A percentile compares a stretch with the other conserved stretches of the same genome.
Conservation (phyloP, 768 basidiomycete genomes). For the Russula griseocarnosa region DNA sequence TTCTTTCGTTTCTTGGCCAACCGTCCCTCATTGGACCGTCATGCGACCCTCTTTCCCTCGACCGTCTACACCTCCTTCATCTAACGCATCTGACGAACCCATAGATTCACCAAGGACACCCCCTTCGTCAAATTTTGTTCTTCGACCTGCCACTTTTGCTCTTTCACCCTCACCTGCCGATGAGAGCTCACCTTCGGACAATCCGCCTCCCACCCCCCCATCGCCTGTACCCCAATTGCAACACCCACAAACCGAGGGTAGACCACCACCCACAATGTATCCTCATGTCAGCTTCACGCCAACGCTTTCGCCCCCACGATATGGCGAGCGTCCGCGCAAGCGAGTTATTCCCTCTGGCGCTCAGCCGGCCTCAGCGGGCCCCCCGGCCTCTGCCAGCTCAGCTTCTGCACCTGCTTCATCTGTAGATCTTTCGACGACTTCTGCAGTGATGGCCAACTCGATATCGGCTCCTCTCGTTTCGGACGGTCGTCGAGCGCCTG, state of each 20-base stretch:
- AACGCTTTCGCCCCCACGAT: constrained; percentile 11
- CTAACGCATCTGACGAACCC: not conserved
- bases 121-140: constrained; percentile 8
- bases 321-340: constrained; percentile 9
- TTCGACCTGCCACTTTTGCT: constrained; percentile 15
- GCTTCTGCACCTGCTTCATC: not conserved
- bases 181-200: constrained; percentile 1
- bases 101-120: not conserved
- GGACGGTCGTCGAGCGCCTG: constrained; percentile 8
- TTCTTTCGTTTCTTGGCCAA: constrained; percentile 1
- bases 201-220: constrained; percentile 6
- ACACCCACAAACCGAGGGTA: not conserved
- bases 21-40: not conserved
- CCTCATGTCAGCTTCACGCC: constrained; percentile 13
- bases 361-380: not conserved
- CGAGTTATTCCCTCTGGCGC: not conserved
- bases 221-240: constrained; percentile 4
- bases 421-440: not conserved
- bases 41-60: constrained; percentile 1
- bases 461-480: not conserved
- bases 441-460: not conserved
- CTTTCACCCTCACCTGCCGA: constrained; percentile 1
- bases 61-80: constrained; percentile 6
- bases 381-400: not conserved
- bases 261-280: constrained; percentile 2